Evolutionary conservation across 75 land plant species (phyloP).

Genomic region (Adiantum capillusveneris): DNA sequence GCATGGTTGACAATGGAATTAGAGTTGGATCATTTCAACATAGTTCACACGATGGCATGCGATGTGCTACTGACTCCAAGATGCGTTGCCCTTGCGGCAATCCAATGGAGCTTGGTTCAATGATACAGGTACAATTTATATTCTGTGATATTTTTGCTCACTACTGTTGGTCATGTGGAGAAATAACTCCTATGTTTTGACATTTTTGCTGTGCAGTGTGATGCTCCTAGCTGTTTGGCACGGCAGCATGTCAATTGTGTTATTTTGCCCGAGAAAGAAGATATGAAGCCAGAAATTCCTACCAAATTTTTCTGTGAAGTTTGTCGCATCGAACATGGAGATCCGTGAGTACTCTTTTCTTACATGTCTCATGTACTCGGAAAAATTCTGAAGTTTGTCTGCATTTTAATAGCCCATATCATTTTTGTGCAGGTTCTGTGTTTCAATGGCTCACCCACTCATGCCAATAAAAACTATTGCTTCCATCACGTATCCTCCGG

Average conservation of each 20-base stretch:
- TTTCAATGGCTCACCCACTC: constrained; percentile 18
- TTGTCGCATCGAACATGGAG: constrained; percentile 43
- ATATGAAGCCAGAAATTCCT: constrained; percentile 24
- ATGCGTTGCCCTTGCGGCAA: constrained; percentile 36
- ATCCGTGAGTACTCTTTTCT: constrained; percentile 29
- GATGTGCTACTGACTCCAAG: constrained; percentile 11
- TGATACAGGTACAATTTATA: constrained; percentile 48
- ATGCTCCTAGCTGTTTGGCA: constrained; percentile 25
- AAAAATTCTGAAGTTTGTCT: too few relatives aligned
- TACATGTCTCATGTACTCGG: not conserved
- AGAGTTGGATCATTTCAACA: constrained; percentile 9
- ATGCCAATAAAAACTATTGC: constrained; percentile 16
- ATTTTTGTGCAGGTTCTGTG: constrained; percentile 22
- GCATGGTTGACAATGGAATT: not conserved
- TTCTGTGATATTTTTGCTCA: too few relatives aligned
- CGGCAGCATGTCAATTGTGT: constrained; percentile 50
- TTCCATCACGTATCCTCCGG: constrained; percentile 7
- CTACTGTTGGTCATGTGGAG: not conserved
- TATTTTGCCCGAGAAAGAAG: constrained; percentile 38
- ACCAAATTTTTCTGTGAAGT: constrained; percentile 36
- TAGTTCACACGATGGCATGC: not conserved
- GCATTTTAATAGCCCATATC: too few relatives aligned
- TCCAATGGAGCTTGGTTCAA: constrained; percentile 20
- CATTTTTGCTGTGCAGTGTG: constrained; percentile 27
- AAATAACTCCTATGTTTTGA: not conserved